Percentiles rank a stretch among this genome's conserved stretches.
phyloP scores from a whole-genome alignment of 192 early-diverging fungal species.

The Podila verticillata region DNA sequence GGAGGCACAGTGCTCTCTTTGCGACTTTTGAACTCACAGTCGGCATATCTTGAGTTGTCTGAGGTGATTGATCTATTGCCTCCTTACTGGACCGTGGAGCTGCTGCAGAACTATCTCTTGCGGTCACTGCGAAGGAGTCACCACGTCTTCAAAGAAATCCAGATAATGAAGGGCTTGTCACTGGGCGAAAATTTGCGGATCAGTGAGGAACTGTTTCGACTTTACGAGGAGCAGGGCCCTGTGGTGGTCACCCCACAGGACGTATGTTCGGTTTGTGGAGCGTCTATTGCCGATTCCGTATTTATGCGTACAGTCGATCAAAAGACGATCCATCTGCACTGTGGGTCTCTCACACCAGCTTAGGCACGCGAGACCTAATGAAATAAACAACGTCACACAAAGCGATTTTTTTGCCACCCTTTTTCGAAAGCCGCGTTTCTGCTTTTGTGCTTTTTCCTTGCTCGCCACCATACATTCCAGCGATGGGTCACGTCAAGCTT shows the following conservation, averaged over 20 bases:
- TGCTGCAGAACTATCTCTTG: slow-evolving; percentile 56
- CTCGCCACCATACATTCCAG: too few species aligned
- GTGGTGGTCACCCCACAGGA: slow-evolving; percentile 51
- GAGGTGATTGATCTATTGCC: slow-evolving; percentile 65
- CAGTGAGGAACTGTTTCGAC: slow-evolving; percentile 50
- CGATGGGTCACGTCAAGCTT: slow-evolving; percentile 51
- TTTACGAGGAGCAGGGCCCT: slow-evolving; percentile 53
- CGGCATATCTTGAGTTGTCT: slow-evolving; percentile 57
- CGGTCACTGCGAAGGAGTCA: slow-evolving; percentile 56
- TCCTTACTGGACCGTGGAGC: slow-evolving; percentile 60
- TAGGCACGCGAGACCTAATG: background rate
- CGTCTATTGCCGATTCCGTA: slow-evolving; percentile 45
- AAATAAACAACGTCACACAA: background rate
- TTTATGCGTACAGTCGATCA: slow-evolving; percentile 52
- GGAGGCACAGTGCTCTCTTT: slow-evolving; percentile 14
- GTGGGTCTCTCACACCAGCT: slow-evolving; percentile 16
- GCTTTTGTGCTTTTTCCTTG: too few species aligned
- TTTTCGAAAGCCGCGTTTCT: background rate
- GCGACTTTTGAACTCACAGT: slow-evolving; percentile 60
- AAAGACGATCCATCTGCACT: slow-evolving; percentile 54
- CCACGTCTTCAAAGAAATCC: slow-evolving; percentile 56
- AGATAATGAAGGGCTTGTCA: slow-evolving; percentile 58
- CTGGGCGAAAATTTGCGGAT: slow-evolving; percentile 62
- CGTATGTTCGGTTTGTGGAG: slow-evolving; percentile 52
- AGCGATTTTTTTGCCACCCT: too few species aligned